A percentile compares a stretch with the other conserved stretches of the same genome.
Conservation (phyloP, 83 land plant species). For the Diphasiastrum complanatum region DNA sequence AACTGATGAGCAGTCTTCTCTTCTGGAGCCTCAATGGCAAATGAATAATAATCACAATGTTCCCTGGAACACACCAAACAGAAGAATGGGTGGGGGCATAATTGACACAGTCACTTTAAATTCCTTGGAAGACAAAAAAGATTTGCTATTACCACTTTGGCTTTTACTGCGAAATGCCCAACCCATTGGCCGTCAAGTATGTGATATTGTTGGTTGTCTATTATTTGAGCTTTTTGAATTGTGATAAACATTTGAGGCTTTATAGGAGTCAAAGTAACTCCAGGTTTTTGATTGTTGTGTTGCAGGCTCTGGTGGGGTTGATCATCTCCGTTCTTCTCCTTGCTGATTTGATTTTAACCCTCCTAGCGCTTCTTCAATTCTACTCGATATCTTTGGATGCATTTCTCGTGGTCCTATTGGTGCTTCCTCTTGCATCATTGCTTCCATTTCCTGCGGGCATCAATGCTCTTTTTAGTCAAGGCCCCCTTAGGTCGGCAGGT, state of each 20-base stretch:
- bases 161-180: conserved; percentile 62
- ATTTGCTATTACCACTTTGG: conserved; percentile 53
- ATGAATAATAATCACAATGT: conserved; percentile 31
- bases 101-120: conserved; percentile 46
- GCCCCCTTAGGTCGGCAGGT: conserved; percentile 73
- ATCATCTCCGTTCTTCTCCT: conserved; percentile 82
- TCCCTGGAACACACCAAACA: conserved; percentile 38
- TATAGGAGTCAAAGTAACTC: not conserved
- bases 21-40: conserved; percentile 36
- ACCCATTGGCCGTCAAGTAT: conserved; percentile 96
- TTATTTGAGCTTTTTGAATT: not conserved
- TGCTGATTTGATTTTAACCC: conserved; percentile 88
- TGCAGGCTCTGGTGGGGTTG: conserved; percentile 96
- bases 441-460: conserved; percentile 93
- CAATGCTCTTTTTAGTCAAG: conserved; percentile 90
- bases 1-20: conserved; percentile 11
- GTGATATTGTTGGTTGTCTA: not conserved
- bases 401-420: conserved; percentile 67
- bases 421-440: conserved; percentile 80
- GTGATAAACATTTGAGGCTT: not conserved
- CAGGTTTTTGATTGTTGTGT: conserved; percentile 16
- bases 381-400: conserved; percentile 82
- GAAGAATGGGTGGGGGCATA: conserved; percentile 52
- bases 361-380: conserved; percentile 86
- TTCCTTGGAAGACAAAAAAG: conserved; percentile 53